Percentiles rank a stretch among this genome's conserved stretches.
These are phyloP conservation scores for Fraxinus dipetala DNA, from an alignment of 305 asterid genomes.

Conservation along the genomic window DNA sequence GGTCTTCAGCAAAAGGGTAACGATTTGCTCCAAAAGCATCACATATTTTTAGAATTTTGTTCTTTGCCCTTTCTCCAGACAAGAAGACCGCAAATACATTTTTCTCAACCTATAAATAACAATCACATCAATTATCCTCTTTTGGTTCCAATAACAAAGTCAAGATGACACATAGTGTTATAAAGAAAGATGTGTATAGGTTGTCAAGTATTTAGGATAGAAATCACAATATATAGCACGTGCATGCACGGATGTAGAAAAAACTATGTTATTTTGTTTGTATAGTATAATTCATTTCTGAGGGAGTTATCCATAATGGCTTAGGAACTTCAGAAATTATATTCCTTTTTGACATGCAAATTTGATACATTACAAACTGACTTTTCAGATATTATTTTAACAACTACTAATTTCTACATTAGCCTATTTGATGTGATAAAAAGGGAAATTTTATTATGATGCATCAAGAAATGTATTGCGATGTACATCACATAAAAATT, in stretches of 20 bases:
- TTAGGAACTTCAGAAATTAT: neutral
- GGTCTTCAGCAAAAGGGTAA: constrained; percentile 73
- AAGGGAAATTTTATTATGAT: neutral
- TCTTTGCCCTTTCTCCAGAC: constrained; percentile 96
- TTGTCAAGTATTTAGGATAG: neutral
- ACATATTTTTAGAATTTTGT: constrained; percentile 89
- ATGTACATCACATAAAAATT: neutral
- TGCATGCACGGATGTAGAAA: neutral
- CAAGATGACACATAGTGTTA: neutral
- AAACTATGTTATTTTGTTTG: neutral
- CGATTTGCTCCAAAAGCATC: constrained; percentile 99
- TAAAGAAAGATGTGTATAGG: neutral
- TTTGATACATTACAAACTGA: neutral
- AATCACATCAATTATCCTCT: constrained; percentile 3
- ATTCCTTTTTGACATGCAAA: neutral
- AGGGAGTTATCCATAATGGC: neutral
- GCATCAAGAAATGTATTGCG: neutral
- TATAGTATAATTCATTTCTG: neutral
- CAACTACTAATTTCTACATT: neutral
- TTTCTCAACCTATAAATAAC: constrained; percentile 75
- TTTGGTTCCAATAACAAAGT: neutral
- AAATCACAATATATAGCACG: neutral
- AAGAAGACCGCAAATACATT: constrained; percentile 85
- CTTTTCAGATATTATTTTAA: neutral
- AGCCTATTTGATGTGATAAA: neutral